phyloP scores from a whole-genome alignment of 192 early-diverging fungal species.

The Thamnidium elegans region DNA sequence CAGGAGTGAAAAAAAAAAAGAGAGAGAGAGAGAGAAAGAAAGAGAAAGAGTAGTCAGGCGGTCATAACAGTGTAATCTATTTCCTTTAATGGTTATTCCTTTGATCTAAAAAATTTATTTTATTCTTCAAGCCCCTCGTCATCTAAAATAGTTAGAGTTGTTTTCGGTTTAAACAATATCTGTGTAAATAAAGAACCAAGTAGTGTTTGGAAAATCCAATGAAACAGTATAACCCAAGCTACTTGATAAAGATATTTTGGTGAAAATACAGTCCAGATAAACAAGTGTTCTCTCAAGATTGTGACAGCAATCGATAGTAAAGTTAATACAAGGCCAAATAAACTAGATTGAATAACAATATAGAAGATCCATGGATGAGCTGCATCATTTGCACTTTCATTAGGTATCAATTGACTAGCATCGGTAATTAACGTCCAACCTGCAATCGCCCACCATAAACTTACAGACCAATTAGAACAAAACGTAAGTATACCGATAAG shows the following conservation, averaged over 20 bases:
- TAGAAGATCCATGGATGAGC: slow-evolving; percentile 15
- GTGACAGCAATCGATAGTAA: slow-evolving; percentile 62
- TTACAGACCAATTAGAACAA: slow-evolving; percentile 68
- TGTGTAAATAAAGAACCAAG: slow-evolving; percentile 1
- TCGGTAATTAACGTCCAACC: slow-evolving; percentile 30
- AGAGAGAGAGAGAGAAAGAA: too few species aligned
- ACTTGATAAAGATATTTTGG: slow-evolving; percentile 77
- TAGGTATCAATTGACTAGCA: slow-evolving; percentile 1
- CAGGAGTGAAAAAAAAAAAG: too few species aligned
- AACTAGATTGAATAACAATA: slow-evolving; percentile 21
- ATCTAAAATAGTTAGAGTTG: too few species aligned
- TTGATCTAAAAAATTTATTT: too few species aligned
- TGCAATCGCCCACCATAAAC: slow-evolving; percentile 63
- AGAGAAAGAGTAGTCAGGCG: too few species aligned
- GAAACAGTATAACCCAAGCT: slow-evolving; percentile 56
- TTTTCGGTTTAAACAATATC: too few species aligned
- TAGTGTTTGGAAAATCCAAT: slow-evolving; percentile 36
- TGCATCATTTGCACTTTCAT: not conserved
- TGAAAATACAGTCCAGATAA: slow-evolving; percentile 85
- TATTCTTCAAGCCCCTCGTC: too few species aligned
- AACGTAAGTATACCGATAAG: slow-evolving; percentile 68
- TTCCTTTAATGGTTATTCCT: too few species aligned
- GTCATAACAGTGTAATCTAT: too few species aligned
- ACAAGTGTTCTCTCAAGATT: slow-evolving; percentile 63
- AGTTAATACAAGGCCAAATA: slow-evolving; percentile 42